A percentile compares a stretch with the other conserved stretches of the same genome.
Evolutionary conservation across 164 flowering plant species (phyloP).

Genomic region (Umbellularia californica): DNA sequence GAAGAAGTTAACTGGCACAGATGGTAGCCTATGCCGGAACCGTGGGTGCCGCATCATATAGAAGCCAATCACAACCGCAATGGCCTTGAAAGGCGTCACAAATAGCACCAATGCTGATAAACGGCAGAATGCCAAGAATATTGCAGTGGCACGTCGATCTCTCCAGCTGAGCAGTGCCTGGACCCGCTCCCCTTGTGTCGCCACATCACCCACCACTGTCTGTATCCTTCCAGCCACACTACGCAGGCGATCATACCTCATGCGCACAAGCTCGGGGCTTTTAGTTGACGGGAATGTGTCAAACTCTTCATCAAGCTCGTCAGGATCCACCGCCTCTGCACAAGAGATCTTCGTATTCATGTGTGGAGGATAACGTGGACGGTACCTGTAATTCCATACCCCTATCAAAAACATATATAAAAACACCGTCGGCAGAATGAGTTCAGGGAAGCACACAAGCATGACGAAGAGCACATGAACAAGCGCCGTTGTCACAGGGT

Average conservation of each 20-base stretch:
- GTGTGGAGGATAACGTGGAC: slow-evolving; percentile 87
- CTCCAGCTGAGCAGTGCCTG: slow-evolving; percentile 72
- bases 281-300: slow-evolving; percentile 68
- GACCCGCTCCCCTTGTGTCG: slow-evolving; percentile 71
- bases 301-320: slow-evolving; percentile 82
- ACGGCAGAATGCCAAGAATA: slow-evolving; percentile 58
- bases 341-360: slow-evolving; percentile 67
- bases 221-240: slow-evolving; percentile 80
- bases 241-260: slow-evolving; percentile 76
- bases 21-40: slow-evolving; percentile 65
- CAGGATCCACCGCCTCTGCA: slow-evolving; percentile 67
- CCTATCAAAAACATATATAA: slow-evolving; percentile 93
- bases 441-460: slow-evolving; percentile 86
- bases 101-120: slow-evolving; percentile 62
- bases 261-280: slow-evolving; percentile 55
- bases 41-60: slow-evolving; percentile 87
- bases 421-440: slow-evolving; percentile 71
- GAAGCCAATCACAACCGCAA: slow-evolving; percentile 61
- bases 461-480: slow-evolving; percentile 75
- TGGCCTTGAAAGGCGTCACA: slow-evolving; percentile 71
- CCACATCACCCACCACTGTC: slow-evolving; percentile 70
- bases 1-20: slow-evolving; percentile 82
- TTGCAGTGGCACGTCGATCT: slow-evolving; percentile 66
- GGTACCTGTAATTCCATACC: slow-evolving; percentile 81
- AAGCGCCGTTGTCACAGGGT: slow-evolving; percentile 78